Conservation (phyloP, 306 rosid species). For the Prosopis cineraria region DNA sequence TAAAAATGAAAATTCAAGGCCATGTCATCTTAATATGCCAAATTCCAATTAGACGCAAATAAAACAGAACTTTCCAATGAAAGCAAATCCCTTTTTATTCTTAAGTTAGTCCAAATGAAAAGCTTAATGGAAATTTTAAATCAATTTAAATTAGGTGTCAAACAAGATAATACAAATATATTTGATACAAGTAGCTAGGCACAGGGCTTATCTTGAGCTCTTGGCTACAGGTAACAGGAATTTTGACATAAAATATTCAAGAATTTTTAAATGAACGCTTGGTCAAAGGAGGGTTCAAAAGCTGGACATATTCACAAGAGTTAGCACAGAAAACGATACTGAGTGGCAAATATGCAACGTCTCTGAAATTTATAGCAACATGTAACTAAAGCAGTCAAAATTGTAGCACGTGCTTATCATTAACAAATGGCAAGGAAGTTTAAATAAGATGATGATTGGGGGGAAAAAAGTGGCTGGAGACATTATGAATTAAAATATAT, state of each 20-base stretch:
- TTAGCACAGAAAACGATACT: background rate
- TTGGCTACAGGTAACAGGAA: background rate
- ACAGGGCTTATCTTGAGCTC: background rate
- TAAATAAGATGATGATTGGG: background rate
- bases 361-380: constrained; percentile 8
- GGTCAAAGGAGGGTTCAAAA: background rate
- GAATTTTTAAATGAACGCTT: background rate
- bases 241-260: background rate
- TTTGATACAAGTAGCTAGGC: background rate
- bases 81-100: background rate
- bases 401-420: background rate
- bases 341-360: constrained; percentile 2
- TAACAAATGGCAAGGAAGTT: background rate
- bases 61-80: background rate
- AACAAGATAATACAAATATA: background rate
- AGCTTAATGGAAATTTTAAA: background rate
- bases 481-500: background rate
- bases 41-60: background rate
- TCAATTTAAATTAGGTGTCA: constrained; percentile 7
- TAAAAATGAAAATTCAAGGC: background rate
- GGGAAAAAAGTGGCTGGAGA: background rate
- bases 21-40: background rate
- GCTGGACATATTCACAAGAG: background rate
- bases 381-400: constrained; percentile 4
- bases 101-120: background rate